phyloP scores from a whole-genome alignment of 176 grass and related monocot genomes.

The Luzula sylvatica region DNA sequence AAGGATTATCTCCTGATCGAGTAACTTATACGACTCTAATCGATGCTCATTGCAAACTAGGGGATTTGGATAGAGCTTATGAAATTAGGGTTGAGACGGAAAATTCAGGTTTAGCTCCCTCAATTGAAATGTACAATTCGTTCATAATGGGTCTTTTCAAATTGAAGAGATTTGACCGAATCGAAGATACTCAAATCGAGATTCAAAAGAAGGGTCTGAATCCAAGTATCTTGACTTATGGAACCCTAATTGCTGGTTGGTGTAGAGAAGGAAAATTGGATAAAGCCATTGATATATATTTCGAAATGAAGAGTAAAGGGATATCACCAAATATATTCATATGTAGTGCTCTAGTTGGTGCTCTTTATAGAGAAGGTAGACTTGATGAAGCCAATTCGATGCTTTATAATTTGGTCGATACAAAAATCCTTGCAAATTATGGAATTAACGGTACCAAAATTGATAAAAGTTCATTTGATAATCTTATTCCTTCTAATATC shows the following conservation, averaged over 20 bases:
- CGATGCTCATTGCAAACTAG: conserved; percentile 74
- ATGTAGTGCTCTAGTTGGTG: conserved; percentile 52
- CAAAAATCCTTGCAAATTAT: conserved; percentile 45
- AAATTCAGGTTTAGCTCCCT: conserved; percentile 47
- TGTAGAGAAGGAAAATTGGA: conserved; percentile 70
- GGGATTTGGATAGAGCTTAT: conserved; percentile 41
- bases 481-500: conserved; percentile 43
- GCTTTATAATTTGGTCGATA: conserved; percentile 51
- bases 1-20: conserved; percentile 45
- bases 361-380: conserved; percentile 74
- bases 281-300: conserved; percentile 51
- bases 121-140: conserved; percentile 88
- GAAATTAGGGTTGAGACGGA: conserved; percentile 51
- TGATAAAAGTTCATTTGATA: conserved; percentile 27
- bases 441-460: conserved; percentile 27
- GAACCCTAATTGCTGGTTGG: conserved; percentile 73
- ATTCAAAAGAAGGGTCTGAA: conserved; percentile 42
- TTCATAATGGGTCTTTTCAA: conserved; percentile 64
- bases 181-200: conserved; percentile 39
- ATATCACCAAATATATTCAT: conserved; percentile 63
- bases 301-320: conserved; percentile 68
- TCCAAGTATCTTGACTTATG: conserved; percentile 77
- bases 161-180: conserved; percentile 33
- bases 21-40: conserved; percentile 75
- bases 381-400: conserved; percentile 84